Evolutionary conservation across 306 rosid species (phyloP), one percentile per base, ranked within the genome.

Genomic region (Sindora glabra): DNA sequence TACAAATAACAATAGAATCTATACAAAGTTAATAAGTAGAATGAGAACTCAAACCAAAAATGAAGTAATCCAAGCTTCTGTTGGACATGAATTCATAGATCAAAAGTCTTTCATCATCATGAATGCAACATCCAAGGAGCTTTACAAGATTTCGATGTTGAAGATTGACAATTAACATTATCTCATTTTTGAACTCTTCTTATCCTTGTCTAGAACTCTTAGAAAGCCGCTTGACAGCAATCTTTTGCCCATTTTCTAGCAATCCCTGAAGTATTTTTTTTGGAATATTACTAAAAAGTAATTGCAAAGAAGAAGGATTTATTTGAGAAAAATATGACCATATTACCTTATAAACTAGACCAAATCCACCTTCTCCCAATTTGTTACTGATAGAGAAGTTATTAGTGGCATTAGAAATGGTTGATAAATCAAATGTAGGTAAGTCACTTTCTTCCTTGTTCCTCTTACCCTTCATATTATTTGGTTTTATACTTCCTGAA

Each of bases 161-260:
- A 51, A 79, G 84, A 25, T 79, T 70, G n/a, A 74, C 72, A 1
- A 79, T 61, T 18, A 62, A 42, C 14, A 8, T 56, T 8, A 79
- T 68, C 67, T 79, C 84, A 40, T 79, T 79, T 41, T 58, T 79
- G 55, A 74, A 74, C 55, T 76, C 78, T 0, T 70, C 41, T 0
- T 50, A 7, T n/a, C 82, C 82, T 65, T 80, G 86, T 16, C 82
- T 66, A 0, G 74, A 80, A 17, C 42, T 10, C 10, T 13, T 60
- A 12, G 86, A 50, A 21, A 73, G 82, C 25, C 79, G 65, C 58
- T 80, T 80, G n/a, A 76, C 77, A 0, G 86, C 86, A 19, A 76
- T 38, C 44, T 73, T 72, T 21, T 51, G 58, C 15, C 74, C 74
- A 32, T 52, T 37, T 37, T 1, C 34, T 5, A 80, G 71, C 1